Percentiles rank a stretch among this genome's conserved stretches.
Conservation (phyloP, 805 yeast species). For the Saturnispora quitensis region DNA sequence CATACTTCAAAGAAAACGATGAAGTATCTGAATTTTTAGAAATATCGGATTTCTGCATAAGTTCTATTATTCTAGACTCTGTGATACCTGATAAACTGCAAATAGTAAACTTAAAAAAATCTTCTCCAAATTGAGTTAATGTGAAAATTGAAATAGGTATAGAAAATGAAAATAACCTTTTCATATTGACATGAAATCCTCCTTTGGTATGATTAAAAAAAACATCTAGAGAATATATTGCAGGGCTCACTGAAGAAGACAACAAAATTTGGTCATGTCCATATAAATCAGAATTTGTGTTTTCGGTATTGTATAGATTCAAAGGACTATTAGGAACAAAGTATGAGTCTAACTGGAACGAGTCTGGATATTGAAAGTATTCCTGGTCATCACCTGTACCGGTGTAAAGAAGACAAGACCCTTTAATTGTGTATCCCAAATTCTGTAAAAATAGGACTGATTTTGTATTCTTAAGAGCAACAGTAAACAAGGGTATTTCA, state of each 20-base stretch:
- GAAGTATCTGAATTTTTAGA: neutral
- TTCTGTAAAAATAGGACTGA: slow-evolving; percentile 23
- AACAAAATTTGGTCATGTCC: slow-evolving; percentile 24
- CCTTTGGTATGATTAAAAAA: slow-evolving; percentile 14
- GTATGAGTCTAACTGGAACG: slow-evolving; percentile 16
- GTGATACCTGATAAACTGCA: slow-evolving; percentile 21
- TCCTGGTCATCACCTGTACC: slow-evolving; percentile 22
- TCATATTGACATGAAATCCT: slow-evolving; percentile 14
- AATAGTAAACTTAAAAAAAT: slow-evolving; percentile 15
- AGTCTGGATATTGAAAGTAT: slow-evolving; percentile 9
- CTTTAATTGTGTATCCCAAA: slow-evolving; percentile 17
- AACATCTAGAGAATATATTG: slow-evolving; percentile 23
- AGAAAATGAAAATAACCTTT: slow-evolving; percentile 19
- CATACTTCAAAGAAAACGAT: slow-evolving; percentile 13
- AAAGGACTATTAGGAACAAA: slow-evolving; percentile 19
- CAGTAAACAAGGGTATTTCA: slow-evolving; percentile 22
- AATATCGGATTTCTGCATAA: slow-evolving; percentile 12
- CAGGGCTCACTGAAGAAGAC: slow-evolving; percentile 13
- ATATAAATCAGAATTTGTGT: slow-evolving; percentile 13
- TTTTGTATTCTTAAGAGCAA: slow-evolving; percentile 19
- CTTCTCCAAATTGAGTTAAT: slow-evolving; percentile 15
- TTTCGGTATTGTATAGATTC: slow-evolving; percentile 13
- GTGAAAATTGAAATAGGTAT: slow-evolving; percentile 18
- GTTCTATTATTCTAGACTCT: slow-evolving; percentile 17
- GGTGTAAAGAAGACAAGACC: slow-evolving; percentile 19